Conservation (phyloP, 2,329 filamentous ascomycete species). For the Pseudofabraea citricarpa region DNA sequence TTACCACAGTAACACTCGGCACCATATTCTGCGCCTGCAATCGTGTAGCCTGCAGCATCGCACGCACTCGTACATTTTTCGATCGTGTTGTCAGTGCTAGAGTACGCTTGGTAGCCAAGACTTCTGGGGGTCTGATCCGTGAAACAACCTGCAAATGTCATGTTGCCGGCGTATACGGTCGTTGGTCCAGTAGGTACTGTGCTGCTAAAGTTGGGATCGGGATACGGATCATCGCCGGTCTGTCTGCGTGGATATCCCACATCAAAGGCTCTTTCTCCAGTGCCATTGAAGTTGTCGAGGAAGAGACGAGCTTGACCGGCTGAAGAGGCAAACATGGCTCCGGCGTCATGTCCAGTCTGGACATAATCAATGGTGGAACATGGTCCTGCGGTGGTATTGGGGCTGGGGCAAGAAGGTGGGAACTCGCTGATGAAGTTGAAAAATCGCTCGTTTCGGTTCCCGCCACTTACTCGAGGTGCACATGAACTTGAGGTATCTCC, state of each 20-base stretch:
- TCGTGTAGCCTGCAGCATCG: background rate
- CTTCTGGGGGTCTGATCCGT: conserved; percentile 20
- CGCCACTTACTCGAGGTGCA: conserved; percentile 26
- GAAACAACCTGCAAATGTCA: conserved; percentile 32
- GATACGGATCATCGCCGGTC: background rate
- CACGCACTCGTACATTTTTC: background rate
- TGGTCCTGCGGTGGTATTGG: conserved; percentile 10
- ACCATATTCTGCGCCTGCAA: background rate
- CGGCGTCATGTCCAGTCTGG: conserved; percentile 28
- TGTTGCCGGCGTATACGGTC: conserved; percentile 10
- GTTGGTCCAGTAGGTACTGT: conserved; percentile 7
- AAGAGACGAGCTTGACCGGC: conserved; percentile 31
- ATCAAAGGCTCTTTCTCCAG: background rate
- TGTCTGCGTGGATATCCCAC: background rate
- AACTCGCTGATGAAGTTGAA: conserved; percentile 33
- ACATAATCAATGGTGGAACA: conserved; percentile 30
- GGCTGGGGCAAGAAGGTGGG: conserved; percentile 22
- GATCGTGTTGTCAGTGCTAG: background rate
- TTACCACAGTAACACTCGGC: background rate
- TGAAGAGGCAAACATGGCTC: conserved; percentile 28
- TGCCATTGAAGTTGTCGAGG: conserved; percentile 17
- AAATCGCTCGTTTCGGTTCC: conserved; percentile 32
- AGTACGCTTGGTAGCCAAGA: background rate
- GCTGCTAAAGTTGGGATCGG: background rate
- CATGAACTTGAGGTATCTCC: conserved; percentile 30